A percentile compares a stretch with the other conserved stretches of the same genome.
Evolutionary conservation across 2,329 filamentous ascomycete species (phyloP).

Genomic region (Botrytis fragariae): DNA sequence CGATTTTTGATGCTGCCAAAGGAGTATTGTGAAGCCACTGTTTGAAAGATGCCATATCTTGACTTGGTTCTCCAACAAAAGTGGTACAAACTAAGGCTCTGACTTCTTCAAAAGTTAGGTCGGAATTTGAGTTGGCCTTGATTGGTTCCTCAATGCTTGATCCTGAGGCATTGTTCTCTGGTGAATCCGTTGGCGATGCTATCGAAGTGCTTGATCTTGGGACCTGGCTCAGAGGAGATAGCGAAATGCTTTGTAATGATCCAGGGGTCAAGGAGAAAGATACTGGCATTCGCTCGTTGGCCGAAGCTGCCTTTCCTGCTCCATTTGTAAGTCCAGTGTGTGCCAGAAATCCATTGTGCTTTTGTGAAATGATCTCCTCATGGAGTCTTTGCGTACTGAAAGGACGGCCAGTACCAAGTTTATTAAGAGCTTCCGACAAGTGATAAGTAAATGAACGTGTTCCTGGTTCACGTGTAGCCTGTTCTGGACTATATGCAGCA

Average conservation of each 20-base stretch:
- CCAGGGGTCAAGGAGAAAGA: slow-evolving; percentile 56
- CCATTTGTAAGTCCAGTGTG: slow-evolving; percentile 48
- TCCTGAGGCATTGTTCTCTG: slow-evolving; percentile 31
- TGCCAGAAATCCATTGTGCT: slow-evolving; percentile 44
- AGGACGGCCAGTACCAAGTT: slow-evolving; percentile 51
- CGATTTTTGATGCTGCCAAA: slow-evolving; percentile 55
- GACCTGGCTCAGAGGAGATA: slow-evolving; percentile 43
- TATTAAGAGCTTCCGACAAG: slow-evolving; percentile 54
- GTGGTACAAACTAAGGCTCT: slow-evolving; percentile 66
- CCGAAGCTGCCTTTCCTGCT: slow-evolving; percentile 38
- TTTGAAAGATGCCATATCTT: slow-evolving; percentile 64
- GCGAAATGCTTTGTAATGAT: slow-evolving; percentile 51
- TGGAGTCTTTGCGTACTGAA: slow-evolving; percentile 57
- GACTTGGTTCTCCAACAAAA: slow-evolving; percentile 62
- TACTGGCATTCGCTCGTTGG: slow-evolving; percentile 45
- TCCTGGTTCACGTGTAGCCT: slow-evolving; percentile 45
- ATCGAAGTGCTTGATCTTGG: slow-evolving; percentile 38
- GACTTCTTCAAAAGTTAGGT: slow-evolving; percentile 60
- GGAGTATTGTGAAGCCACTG: slow-evolving; percentile 63
- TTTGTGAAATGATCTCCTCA: slow-evolving; percentile 49
- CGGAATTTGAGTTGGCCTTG: slow-evolving; percentile 39
- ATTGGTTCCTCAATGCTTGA: slow-evolving; percentile 28
- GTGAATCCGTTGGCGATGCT: slow-evolving; percentile 33
- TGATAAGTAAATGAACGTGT: slow-evolving; percentile 58
- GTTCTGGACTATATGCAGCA: slow-evolving; percentile 57